Evolutionary conservation across 495 filamentous ascomycete species (phyloP).

Genomic region (Pyrenopolyporus hunteri): DNA sequence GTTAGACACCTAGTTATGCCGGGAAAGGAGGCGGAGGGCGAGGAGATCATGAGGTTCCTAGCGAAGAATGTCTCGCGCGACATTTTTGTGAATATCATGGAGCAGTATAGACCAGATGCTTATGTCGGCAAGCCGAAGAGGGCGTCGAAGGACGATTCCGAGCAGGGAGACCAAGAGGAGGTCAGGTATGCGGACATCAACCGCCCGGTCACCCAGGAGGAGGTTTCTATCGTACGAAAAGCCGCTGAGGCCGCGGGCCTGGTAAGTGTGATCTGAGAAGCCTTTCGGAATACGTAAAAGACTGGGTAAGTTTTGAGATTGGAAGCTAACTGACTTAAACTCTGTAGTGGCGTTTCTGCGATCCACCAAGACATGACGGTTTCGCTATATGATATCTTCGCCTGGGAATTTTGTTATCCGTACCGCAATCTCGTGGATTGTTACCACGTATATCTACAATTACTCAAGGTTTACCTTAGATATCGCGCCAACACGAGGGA

Average conservation of each 20-base stretch:
- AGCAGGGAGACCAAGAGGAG: constrained; percentile 42
- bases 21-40: constrained; percentile 68
- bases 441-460: too few relatives aligned
- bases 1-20: constrained; percentile 82
- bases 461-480: too few relatives aligned
- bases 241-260: constrained; percentile 72
- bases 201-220: constrained; percentile 65
- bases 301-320: not conserved
- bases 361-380: constrained; percentile 69
- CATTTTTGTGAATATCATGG: constrained; percentile 75
- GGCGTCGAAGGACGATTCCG: constrained; percentile 28
- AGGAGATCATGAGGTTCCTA: constrained; percentile 72
- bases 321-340: not conserved
- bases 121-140: constrained; percentile 72
- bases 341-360: constrained; percentile 69
- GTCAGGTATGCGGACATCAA: constrained; percentile 78
- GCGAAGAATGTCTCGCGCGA: constrained; percentile 70
- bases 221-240: constrained; percentile 63
- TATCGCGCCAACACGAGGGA: too few relatives aligned
- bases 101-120: constrained; percentile 77
- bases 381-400: constrained; percentile 64
- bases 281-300: not conserved
- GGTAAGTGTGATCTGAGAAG: constrained; percentile 3
- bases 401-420: too few relatives aligned
- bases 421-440: too few relatives aligned